Percentiles rank a stretch among this genome's conserved stretches.
Conservation (phyloP, 2,329 filamentous ascomycete genomes). For the Colletotrichum sp. region DNA sequence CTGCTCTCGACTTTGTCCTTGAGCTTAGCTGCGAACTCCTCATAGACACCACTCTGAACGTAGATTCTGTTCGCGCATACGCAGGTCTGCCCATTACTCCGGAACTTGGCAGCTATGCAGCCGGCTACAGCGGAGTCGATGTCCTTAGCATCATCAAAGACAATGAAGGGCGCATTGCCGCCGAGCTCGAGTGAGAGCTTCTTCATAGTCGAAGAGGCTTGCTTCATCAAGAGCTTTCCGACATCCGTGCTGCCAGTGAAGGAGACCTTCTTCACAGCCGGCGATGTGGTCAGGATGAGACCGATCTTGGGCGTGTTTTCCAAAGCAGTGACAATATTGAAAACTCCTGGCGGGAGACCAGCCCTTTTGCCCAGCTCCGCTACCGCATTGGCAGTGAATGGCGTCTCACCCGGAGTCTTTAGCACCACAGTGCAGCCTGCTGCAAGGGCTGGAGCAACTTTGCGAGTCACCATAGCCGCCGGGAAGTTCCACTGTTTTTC, state of each 20-base stretch:
- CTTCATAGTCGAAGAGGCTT: slow-evolving; percentile 85
- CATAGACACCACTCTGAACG: slow-evolving; percentile 79
- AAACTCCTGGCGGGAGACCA: slow-evolving; percentile 88
- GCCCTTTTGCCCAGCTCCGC: slow-evolving; percentile 86
- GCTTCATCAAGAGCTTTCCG: slow-evolving; percentile 84
- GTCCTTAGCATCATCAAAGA: slow-evolving; percentile 89
- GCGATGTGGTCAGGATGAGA: slow-evolving; percentile 74
- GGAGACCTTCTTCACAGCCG: slow-evolving; percentile 84
- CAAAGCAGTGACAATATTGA: slow-evolving; percentile 85
- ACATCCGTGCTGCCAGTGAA: slow-evolving; percentile 84
- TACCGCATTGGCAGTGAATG: slow-evolving; percentile 86
- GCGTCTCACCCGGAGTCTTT: slow-evolving; percentile 92
- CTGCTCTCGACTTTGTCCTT: slow-evolving; percentile 70
- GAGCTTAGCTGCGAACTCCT: slow-evolving; percentile 72
- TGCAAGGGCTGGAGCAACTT: slow-evolving; percentile 77
- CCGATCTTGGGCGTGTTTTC: slow-evolving; percentile 84
- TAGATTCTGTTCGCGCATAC: slow-evolving; percentile 88
- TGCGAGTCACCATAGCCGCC: slow-evolving; percentile 76
- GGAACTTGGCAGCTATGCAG: slow-evolving; percentile 88
- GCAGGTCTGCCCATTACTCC: slow-evolving; percentile 93
- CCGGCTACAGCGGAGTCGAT: slow-evolving; percentile 83
- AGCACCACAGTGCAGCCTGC: slow-evolving; percentile 93
- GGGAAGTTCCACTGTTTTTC: slow-evolving; percentile 78
- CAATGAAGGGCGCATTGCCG: slow-evolving; percentile 94
- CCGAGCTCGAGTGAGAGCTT: slow-evolving; percentile 86